Base-by-base conservation (phyloP, 2,329 filamentous ascomycete species). In the Cytospora schulzeri region DNA sequence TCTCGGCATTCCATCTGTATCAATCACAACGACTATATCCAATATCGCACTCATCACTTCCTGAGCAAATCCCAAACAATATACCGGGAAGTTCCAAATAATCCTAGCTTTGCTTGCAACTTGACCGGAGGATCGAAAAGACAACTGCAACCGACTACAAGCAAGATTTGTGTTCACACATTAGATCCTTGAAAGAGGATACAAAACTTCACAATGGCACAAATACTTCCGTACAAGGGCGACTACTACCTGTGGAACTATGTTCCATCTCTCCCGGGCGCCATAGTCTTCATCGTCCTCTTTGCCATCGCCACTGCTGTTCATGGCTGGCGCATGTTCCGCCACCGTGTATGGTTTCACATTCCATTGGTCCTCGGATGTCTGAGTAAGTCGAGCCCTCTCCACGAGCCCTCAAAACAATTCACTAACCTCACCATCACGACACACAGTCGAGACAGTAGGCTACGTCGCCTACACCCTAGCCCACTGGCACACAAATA, bases 281-380 rank as follows among this genome's bases (percentile, higher is more conserved):
- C 79, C 8, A 69, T 81, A 38, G 71, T 81, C 5, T 82, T 83
- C 64, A 69, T 74, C 7, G 63, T 78, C 26, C 67, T 84, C 4
- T 84, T 84, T 69, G 55, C 69, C 8, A 38, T 76, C 3, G 68
- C 75, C 5, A 80, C 80, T 1, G 64, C 70, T 1, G 68, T 71
- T 12, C 81, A 84, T 67, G 63, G 68, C 2, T 81, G 74, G 68
- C 78, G 78, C 52, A 73, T 84, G 45, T 69, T 77, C 24, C 77
- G 74, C 53, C 78, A 77, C 3, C 74, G 76, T 53, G 80, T 81
- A 29, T 83, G 78, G 77, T 86, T 83, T 70, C 83, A 81, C 70
- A 75, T 80, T 17, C 76, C 80, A 1, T 82, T 85, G 66, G 68
- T 78, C 14, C 67, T 83, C 7, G 83, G 82, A 15, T 80, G 79